phyloP scores from a whole-genome alignment of 2,329 filamentous ascomycete genomes.

The Fulvia fulva region DNA sequence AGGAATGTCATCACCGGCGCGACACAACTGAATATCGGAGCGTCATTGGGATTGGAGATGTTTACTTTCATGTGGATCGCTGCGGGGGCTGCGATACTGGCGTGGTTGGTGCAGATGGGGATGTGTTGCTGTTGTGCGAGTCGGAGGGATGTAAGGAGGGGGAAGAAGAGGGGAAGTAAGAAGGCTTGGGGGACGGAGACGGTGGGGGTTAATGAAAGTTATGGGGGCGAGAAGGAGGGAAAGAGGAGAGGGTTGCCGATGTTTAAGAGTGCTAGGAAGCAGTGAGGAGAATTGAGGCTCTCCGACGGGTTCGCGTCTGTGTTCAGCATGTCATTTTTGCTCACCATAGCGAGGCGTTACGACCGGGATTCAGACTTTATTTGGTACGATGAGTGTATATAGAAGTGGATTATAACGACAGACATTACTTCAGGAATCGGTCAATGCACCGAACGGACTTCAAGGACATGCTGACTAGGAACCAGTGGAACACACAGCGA shows the following conservation, averaged over 20 bases:
- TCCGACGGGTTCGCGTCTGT: background rate
- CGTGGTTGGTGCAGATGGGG: conserved; percentile 67
- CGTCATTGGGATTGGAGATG: conserved; percentile 59
- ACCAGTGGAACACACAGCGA: too few species aligned
- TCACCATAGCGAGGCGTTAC: background rate
- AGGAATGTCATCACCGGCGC: conserved; percentile 67
- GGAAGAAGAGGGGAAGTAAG: conserved; percentile 41
- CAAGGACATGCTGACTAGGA: too few species aligned
- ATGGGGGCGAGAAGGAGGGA: conserved; percentile 8
- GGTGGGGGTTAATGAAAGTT: background rate
- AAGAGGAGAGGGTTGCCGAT: conserved; percentile 13
- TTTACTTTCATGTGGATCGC: conserved; percentile 89
- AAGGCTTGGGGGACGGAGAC: conserved; percentile 20
- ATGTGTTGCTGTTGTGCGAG: conserved; percentile 73
- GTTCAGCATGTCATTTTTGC: background rate
- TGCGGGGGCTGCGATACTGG: conserved; percentile 60
- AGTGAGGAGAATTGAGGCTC: background rate
- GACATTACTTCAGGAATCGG: background rate
- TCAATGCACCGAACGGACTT: too few species aligned
- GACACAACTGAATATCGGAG: conserved; percentile 68
- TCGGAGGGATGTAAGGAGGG: conserved; percentile 50
- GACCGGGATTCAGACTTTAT: background rate
- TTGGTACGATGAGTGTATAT: background rate
- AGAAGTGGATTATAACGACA: background rate
- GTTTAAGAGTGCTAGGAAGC: conserved; percentile 14